These are phyloP conservation scores for Kazachstania taianensis DNA, from an alignment of 805 yeast genomes.

Conservation along the genomic window DNA sequence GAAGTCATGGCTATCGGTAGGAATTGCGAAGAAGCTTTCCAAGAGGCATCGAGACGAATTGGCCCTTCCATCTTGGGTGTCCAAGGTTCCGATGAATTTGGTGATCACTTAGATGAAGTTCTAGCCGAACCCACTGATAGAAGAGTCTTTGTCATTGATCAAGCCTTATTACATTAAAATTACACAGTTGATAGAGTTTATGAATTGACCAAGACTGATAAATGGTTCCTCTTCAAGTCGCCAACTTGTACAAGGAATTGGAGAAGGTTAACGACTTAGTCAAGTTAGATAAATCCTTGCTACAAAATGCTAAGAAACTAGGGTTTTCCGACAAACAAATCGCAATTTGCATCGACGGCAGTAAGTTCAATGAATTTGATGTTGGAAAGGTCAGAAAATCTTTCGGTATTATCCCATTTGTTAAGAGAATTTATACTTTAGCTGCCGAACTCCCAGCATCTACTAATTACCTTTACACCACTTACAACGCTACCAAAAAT, in stretches of 20 bases:
- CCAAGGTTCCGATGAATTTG: conserved; percentile 69
- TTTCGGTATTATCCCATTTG: conserved; percentile 79
- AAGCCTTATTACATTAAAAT: conserved; percentile 84
- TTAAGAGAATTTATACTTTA: conserved; percentile 90
- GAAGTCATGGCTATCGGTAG: conserved; percentile 99
- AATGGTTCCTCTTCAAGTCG: conserved; percentile 91
- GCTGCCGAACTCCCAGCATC: conserved; percentile 99
- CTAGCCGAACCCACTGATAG: conserved; percentile 86
- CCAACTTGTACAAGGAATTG: conserved; percentile 73
- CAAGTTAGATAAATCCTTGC: conserved; percentile 55
- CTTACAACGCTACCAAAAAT: conserved; percentile 81
- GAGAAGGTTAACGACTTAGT: conserved; percentile 52
- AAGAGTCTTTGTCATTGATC: conserved; percentile 97
- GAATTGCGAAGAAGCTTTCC: conserved; percentile 93
- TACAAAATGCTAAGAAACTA: conserved; percentile 75
- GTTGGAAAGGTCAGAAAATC: conserved; percentile 76
- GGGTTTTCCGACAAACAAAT: conserved; percentile 96
- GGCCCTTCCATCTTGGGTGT: conserved; percentile 86
- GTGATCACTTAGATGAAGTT: conserved; percentile 66
- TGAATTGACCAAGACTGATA: conserved; percentile 85
- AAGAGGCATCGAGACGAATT: conserved; percentile 92
- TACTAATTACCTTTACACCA: conserved; percentile 90
- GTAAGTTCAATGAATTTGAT: conserved; percentile 48
- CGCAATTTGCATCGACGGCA: conserved; percentile 57
- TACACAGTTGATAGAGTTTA: conserved; percentile 89